These are phyloP conservation scores for Solanum etuberosum DNA, from an alignment of 257 asterid genomes.

Conservation along the genomic window DNA sequence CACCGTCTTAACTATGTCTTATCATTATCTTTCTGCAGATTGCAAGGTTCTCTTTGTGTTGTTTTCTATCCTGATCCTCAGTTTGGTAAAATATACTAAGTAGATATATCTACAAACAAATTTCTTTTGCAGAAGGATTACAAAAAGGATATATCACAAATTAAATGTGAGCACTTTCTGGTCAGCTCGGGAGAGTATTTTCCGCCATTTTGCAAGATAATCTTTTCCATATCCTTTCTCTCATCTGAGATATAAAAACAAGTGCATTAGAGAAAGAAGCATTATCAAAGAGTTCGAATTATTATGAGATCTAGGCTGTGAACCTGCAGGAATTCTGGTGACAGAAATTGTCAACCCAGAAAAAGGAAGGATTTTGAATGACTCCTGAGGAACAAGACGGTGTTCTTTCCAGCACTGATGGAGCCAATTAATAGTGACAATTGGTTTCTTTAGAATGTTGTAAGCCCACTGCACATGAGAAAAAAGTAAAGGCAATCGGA, in stretches of 20 bases:
- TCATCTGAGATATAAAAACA: conserved; percentile 43
- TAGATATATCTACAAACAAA: not conserved
- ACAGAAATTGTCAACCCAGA: conserved; percentile 78
- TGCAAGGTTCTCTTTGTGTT: not conserved
- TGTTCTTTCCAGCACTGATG: conserved; percentile 98
- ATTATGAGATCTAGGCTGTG: not conserved
- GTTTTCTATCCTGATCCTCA: not conserved
- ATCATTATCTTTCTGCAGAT: not conserved
- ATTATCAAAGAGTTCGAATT: not conserved
- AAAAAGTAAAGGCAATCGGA: conserved; percentile 4
- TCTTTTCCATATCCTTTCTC: conserved; percentile 72
- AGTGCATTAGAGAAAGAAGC: not conserved
- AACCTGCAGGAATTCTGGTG: conserved; percentile 80
- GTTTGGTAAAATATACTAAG: not conserved
- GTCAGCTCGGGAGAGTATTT: conserved; percentile 83
- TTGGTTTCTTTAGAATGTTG: conserved; percentile 62
- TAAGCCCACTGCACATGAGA: conserved; percentile 68
- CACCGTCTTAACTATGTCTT: not conserved
- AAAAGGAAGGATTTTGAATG: conserved; percentile 81
- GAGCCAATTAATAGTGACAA: conserved; percentile 73
- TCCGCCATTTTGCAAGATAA: conserved; percentile 71
- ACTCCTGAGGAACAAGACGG: conserved; percentile 85
- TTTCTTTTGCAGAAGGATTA: not conserved
- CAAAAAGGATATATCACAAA: conserved; percentile 78
- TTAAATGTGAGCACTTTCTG: conserved; percentile 82